Percentiles rank a stretch among this genome's conserved stretches.
These are phyloP conservation scores for Leishmania guyanensis DNA, from an alignment of 208 protist genomes.

Conservation along the genomic window DNA sequence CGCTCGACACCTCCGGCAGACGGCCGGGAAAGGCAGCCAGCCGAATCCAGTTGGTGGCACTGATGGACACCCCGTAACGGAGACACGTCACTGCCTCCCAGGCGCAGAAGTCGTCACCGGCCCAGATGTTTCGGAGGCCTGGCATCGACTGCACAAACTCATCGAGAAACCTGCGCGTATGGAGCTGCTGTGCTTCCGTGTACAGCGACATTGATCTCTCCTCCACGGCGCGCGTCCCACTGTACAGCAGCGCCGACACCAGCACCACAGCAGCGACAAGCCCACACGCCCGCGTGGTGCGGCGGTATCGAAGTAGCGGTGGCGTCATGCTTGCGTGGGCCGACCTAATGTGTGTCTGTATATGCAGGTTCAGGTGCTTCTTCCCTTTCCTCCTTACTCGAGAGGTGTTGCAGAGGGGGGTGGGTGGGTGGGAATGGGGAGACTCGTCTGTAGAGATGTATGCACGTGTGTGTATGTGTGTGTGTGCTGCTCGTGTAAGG, in stretches of 20 bases:
- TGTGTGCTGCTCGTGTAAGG: no score
- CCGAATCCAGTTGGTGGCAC: background rate
- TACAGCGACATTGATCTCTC: background rate
- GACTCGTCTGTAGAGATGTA: no score
- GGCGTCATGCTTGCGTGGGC: background rate
- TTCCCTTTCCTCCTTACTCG: background rate
- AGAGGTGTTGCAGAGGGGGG: background rate
- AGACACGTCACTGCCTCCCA: slow-evolving; percentile 9
- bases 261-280: slow-evolving; percentile 1
- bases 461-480: no score
- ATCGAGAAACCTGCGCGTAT: slow-evolving; percentile 12
- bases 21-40: background rate
- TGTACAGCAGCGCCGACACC: background rate
- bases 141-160: slow-evolving; percentile 14
- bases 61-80: slow-evolving; percentile 1
- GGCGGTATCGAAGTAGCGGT: background rate
- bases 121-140: background rate
- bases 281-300: background rate
- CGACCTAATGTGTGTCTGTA: background rate
- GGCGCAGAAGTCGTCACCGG: slow-evolving; percentile 14
- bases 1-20: slow-evolving; percentile 11
- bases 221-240: background rate
- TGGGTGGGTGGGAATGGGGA: no score
- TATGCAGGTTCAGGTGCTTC: background rate
- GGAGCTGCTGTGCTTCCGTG: slow-evolving; percentile 10